Percentiles rank a stretch among this genome's conserved stretches.
Evolutionary conservation across 805 yeast species (phyloP).

Genomic region (Candida boleticola): DNA sequence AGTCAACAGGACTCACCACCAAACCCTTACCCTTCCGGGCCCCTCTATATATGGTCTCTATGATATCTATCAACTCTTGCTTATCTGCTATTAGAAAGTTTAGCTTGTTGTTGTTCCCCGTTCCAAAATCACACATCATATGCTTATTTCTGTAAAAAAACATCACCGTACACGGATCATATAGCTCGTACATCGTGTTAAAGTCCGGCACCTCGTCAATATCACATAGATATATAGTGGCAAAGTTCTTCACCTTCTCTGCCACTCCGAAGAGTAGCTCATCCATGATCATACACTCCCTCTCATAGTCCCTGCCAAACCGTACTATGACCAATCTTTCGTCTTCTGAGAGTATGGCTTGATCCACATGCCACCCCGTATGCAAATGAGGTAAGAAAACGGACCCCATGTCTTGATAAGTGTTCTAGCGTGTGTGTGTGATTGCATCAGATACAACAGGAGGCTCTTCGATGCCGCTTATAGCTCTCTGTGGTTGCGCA

Average conservation of each 20-base stretch:
- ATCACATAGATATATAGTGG: conserved; percentile 84
- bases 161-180: conserved; percentile 91
- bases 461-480: no score
- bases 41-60: conserved; percentile 87
- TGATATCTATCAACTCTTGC: conserved; percentile 87
- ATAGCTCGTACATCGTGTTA: conserved; percentile 81
- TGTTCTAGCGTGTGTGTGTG: no score
- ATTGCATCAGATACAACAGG: no score
- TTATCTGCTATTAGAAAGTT: conserved; percentile 72
- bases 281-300: conserved; percentile 87
- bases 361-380: conserved; percentile 97
- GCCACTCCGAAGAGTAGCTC: conserved; percentile 77
- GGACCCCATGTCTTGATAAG: conserved; percentile 74
- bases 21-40: conserved; percentile 91
- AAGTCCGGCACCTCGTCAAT: conserved; percentile 88
- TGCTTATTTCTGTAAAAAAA: conserved; percentile 90
- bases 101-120: conserved; percentile 94
- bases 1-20: conserved; percentile 79
- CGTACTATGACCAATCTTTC: conserved; percentile 84
- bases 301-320: conserved; percentile 77
- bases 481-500: no score
- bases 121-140: conserved; percentile 98
- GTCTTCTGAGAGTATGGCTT: conserved; percentile 89
- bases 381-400: conserved; percentile 77
- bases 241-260: conserved; percentile 83